phyloP scores from a whole-genome alignment of 208 protist genomes.

The Trypanosoma brucei region DNA sequence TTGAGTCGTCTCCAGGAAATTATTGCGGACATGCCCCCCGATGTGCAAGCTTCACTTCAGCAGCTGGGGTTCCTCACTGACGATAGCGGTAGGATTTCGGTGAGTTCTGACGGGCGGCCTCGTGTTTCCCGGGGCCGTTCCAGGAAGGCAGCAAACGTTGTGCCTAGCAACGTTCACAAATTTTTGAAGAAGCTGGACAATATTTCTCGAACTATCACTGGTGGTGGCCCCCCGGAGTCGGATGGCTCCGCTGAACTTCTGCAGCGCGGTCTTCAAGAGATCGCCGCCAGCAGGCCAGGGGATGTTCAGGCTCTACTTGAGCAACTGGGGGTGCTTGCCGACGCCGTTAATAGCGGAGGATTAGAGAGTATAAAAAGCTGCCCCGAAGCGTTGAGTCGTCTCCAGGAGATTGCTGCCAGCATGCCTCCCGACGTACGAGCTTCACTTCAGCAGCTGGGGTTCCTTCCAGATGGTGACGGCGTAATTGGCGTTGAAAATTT shows the following conservation, averaged over 20 bases:
- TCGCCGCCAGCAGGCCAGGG: background rate
- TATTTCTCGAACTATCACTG: background rate
- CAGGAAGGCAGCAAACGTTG: background rate
- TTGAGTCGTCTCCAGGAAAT: background rate
- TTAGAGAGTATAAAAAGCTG: background rate
- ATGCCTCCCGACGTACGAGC: background rate
- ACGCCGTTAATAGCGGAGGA: background rate
- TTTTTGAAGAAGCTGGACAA: background rate
- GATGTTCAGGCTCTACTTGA: background rate
- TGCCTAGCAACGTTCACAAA: background rate
- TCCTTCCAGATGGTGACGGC: background rate
- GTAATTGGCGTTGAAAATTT: too few relatives aligned
- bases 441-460: background rate
- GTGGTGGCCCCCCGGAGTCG: background rate
- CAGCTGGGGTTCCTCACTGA: background rate
- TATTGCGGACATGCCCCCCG: background rate
- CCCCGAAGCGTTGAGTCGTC: background rate
- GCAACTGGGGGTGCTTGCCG: background rate
- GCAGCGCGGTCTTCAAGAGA: background rate
- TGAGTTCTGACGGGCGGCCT: too few relatives aligned
- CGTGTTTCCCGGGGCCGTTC: too few relatives aligned
- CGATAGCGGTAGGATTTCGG: too few relatives aligned
- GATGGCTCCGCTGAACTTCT: background rate
- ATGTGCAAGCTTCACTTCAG: background rate
- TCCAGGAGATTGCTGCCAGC: background rate